Percentiles rank a stretch among this genome's conserved stretches.
phyloP scores from a whole-genome alignment of 1,139 yeast genomes.

The Saccharomyces hybrid region DNA sequence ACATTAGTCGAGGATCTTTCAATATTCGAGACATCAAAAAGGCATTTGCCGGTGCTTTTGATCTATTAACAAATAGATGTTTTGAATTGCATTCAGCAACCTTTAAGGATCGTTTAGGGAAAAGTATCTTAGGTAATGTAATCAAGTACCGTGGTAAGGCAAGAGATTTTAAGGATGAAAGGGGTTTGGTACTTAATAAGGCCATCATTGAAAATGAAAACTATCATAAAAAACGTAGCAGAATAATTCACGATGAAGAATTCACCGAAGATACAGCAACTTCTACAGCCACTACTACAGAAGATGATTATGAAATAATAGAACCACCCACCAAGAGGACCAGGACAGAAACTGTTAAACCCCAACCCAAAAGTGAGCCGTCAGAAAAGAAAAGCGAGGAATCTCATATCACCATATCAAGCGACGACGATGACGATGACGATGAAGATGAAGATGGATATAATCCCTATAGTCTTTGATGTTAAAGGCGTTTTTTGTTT shows the following conservation, averaged over 20 bases:
- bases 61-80: slow-evolving; percentile 65
- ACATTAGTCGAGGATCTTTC: slow-evolving; percentile 81
- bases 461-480: slow-evolving; percentile 6
- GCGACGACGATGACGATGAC: neutral
- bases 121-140: slow-evolving; percentile 77
- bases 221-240: slow-evolving; percentile 28
- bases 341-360: neutral
- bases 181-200: slow-evolving; percentile 54
- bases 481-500: no score
- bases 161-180: slow-evolving; percentile 75
- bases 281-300: slow-evolving; percentile 11
- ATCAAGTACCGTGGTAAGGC: slow-evolving; percentile 69
- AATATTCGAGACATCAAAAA: slow-evolving; percentile 75
- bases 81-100: slow-evolving; percentile 51
- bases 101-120: slow-evolving; percentile 60
- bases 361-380: neutral
- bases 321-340: slow-evolving; percentile 18
- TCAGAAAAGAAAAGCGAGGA: slow-evolving; percentile 6
- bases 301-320: slow-evolving; percentile 17
- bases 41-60: slow-evolving; percentile 90
- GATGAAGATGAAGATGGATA: slow-evolving; percentile 8
- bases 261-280: slow-evolving; percentile 16
- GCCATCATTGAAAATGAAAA: slow-evolving; percentile 40
- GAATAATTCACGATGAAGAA: slow-evolving; percentile 24
- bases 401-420: neutral